Conservation (phyloP, 2,329 filamentous ascomycete genomes). For the Helminthosporium solani region DNA sequence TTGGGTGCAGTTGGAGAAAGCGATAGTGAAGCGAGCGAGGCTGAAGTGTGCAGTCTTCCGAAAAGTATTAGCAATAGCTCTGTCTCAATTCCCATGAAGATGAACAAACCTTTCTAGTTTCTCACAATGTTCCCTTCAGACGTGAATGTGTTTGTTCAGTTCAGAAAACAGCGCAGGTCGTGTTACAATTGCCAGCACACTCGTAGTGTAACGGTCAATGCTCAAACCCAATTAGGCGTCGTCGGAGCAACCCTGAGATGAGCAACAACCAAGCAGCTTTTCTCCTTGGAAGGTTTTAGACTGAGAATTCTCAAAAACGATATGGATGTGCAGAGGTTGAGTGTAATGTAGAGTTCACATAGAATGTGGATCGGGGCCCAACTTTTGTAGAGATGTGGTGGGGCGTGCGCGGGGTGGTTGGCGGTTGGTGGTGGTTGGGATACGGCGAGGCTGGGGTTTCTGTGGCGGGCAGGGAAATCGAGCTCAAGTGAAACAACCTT, state of each 20-base stretch:
- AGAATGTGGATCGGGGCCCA: slow-evolving; percentile 17
- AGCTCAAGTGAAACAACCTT: background rate
- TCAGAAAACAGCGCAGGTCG: background rate
- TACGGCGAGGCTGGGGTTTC: slow-evolving; percentile 11
- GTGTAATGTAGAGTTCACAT: slow-evolving; percentile 8
- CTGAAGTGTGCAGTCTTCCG: background rate
- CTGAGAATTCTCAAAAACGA: slow-evolving; percentile 1
- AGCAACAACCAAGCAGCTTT: background rate
- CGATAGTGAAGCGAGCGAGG: background rate
- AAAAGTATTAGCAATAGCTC: background rate
- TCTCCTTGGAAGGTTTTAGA: background rate
- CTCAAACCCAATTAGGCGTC: slow-evolving; percentile 5
- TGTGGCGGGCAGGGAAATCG: slow-evolving; percentile 12
- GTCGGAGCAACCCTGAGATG: slow-evolving; percentile 12
- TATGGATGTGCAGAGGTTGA: slow-evolving; percentile 15
- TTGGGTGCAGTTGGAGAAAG: background rate
- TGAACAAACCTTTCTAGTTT: slow-evolving; percentile 6
- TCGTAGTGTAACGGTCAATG: slow-evolving; percentile 8
- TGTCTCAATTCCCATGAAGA: slow-evolving; percentile 1
- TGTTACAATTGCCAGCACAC: slow-evolving; percentile 5
- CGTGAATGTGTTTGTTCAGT: too few species aligned
- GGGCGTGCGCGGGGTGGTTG: slow-evolving; percentile 29
- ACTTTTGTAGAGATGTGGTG: slow-evolving; percentile 32
- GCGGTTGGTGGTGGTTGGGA: slow-evolving; percentile 9
- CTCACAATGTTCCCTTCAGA: background rate